Evolutionary conservation across 306 rosid genomes (phyloP), one percentile per base, ranked within the genome.

Genomic region (Crotalaria pallida): DNA sequence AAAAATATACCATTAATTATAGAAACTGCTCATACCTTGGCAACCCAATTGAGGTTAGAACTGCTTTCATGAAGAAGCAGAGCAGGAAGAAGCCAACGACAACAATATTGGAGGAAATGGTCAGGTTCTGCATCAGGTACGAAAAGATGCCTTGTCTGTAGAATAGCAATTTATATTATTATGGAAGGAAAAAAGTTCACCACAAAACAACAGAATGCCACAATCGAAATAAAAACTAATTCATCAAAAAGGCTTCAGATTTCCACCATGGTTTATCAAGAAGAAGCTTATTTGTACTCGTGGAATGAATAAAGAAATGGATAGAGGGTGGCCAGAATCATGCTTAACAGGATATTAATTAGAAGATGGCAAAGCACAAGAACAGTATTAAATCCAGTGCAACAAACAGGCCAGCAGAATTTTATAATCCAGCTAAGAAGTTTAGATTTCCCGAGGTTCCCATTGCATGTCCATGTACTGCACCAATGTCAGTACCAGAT

Each of bases 51-150:
- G 64, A 93, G 87, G 74, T 87, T 83, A 52, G 88, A 72, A 74
- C 63, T 74, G 78, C 81, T 87, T 43, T 84, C 89, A 77, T 82
- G 84, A 51, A 93, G 72, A 81, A 87, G 85, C 76, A 93, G 76
- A 69, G 93, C 88, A 33, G 98, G 96, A 84, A 93, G 91, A 85
- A 93, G 96, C 98, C 97, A 90, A 21, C 80, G 86, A 75, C 86
- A 93, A 76, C 93, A 90, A 71, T 88, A 90, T 79, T 73, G 94
- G 74, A 90, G 71, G 82, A 93, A 93, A 73, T 84, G 80, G 76
- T 77, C 81, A 55, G 98, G 94, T 72, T 90, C 94, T 7, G 87
- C 81, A 76, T 90, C 94, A 31, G 83, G 79, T n/a, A 90, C 77
- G 77, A 88, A 93, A 74, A 88, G 85, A 44, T 85, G 86, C 72